Conservation (phyloP, 306 rosid genomes). For the Neltuma alba region DNA sequence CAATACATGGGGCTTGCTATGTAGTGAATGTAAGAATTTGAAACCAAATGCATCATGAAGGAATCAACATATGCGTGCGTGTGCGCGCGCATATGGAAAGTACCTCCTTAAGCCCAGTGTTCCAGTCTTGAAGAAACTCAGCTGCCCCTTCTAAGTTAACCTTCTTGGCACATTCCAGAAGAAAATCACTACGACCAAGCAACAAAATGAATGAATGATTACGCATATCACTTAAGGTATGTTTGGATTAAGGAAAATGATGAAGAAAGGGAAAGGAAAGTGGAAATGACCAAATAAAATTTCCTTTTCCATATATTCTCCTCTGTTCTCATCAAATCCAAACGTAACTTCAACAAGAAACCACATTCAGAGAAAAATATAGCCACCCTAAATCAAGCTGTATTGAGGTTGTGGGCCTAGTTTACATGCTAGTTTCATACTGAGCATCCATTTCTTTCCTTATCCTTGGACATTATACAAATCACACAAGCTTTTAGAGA, state of each 20-base stretch:
- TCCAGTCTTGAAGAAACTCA: constrained; percentile 78
- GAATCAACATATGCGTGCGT: constrained; percentile 13
- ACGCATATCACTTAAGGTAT: constrained; percentile 10
- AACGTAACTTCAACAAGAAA: constrained; percentile 19
- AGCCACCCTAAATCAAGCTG: constrained; percentile 6
- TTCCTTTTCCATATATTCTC: not conserved
- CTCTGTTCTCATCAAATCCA: not conserved
- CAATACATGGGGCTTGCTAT: not conserved
- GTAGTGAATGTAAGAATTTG: constrained; percentile 2
- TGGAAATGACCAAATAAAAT: not conserved
- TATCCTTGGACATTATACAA: not conserved
- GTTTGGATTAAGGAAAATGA: not conserved
- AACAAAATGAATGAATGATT: constrained; percentile 19
- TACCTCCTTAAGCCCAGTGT: constrained; percentile 85
- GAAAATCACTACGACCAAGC: constrained; percentile 76
- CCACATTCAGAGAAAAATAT: constrained; percentile 16
- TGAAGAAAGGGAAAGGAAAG: not conserved
- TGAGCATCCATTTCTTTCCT: constrained; percentile 16
- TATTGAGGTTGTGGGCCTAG: not conserved
- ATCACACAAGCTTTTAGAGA: not conserved
- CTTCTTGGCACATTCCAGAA: constrained; percentile 74
- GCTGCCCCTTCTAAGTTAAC: constrained; percentile 80
- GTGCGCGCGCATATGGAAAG: not conserved
- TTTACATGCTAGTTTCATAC: constrained; percentile 13
- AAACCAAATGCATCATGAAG: constrained; percentile 12